Evolutionary conservation across 75 land plant genomes (phyloP).

Genomic region (Pinus tabuliformis): DNA sequence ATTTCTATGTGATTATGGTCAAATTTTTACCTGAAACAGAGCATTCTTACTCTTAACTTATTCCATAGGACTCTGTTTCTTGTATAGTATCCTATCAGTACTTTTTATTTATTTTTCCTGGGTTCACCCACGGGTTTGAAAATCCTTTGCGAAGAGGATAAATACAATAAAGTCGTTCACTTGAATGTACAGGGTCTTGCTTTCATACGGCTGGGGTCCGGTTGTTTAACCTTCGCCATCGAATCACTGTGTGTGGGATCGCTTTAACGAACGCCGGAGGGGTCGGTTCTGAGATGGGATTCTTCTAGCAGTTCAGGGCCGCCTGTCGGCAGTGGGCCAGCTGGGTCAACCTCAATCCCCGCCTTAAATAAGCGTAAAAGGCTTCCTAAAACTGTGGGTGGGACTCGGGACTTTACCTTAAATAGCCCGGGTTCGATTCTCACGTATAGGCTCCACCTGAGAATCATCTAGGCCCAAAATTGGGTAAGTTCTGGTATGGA

Average conservation of each 20-base stretch:
- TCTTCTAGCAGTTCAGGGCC: neutral
- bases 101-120: neutral
- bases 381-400: neutral
- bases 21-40: too few relatives aligned
- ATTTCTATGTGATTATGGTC: too few relatives aligned
- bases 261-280: neutral
- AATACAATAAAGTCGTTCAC: neutral
- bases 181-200: neutral
- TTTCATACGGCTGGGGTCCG: neutral
- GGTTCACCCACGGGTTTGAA: neutral
- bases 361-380: neutral
- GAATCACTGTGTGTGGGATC: neutral
- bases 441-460: neutral
- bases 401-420: neutral
- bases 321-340: neutral
- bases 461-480: neutral
- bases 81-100: too few relatives aligned
- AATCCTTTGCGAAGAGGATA: neutral
- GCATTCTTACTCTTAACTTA: too few relatives aligned
- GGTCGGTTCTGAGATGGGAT: neutral
- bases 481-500: too few relatives aligned
- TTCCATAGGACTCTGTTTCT: too few relatives aligned
- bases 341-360: neutral
- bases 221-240: constrained; percentile 3
- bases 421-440: neutral